Percentiles rank a stretch among this genome's conserved stretches.
These are phyloP conservation scores for Aureobasidium sp. DNA, from an alignment of 2,329 filamentous ascomycete species.

Conservation along the genomic window DNA sequence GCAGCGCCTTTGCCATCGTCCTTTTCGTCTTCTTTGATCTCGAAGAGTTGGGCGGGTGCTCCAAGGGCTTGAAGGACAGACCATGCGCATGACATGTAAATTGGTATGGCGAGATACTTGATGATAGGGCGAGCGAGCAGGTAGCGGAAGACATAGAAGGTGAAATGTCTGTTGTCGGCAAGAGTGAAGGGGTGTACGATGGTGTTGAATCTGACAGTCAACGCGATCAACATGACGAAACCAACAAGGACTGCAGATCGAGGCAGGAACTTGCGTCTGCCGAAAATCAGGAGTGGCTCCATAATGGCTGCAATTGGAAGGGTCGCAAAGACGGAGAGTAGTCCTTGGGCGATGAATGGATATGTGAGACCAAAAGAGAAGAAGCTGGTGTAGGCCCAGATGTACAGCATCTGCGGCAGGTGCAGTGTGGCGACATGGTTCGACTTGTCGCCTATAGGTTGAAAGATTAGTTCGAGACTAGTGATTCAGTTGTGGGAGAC, in stretches of 20 bases:
- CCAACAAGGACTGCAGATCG: slow-evolving; percentile 29
- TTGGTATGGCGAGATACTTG: slow-evolving; percentile 58
- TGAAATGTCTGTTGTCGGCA: slow-evolving; percentile 93
- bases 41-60: slow-evolving; percentile 24
- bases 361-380: slow-evolving; percentile 76
- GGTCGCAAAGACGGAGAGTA: slow-evolving; percentile 20
- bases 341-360: slow-evolving; percentile 40
- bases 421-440: slow-evolving; percentile 90
- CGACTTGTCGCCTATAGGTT: slow-evolving; percentile 68
- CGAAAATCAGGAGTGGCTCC: slow-evolving; percentile 28
- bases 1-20: background rate
- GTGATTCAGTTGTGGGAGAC: slow-evolving; percentile 17
- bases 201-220: slow-evolving; percentile 70
- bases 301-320: slow-evolving; percentile 22
- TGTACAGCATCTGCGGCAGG: slow-evolving; percentile 85
- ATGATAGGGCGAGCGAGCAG: slow-evolving; percentile 52
- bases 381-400: slow-evolving; percentile 83
- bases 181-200: slow-evolving; percentile 92
- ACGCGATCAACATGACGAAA: slow-evolving; percentile 36
- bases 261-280: slow-evolving; percentile 28
- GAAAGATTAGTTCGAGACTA: slow-evolving; percentile 20
- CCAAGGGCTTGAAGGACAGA: slow-evolving; percentile 57
- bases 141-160: slow-evolving; percentile 90
- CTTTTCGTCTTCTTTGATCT: slow-evolving; percentile 14
- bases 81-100: slow-evolving; percentile 66